Percentiles rank a stretch among this genome's conserved stretches.
phyloP scores from a whole-genome alignment of 345 rosid species.

The Eucalyptus sp. region DNA sequence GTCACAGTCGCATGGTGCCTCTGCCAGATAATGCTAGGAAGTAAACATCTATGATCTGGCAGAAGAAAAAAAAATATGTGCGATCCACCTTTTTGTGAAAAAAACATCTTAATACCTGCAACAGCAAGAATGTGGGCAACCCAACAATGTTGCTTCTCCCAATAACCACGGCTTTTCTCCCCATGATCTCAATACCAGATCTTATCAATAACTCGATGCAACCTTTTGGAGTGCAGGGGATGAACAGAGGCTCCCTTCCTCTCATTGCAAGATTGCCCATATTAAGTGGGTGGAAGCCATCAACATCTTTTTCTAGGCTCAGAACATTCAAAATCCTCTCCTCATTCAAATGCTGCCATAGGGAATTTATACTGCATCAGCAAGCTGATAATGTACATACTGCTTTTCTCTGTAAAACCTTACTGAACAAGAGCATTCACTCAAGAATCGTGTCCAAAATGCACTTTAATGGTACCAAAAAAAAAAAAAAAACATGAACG shows the following conservation, averaged over 20 bases:
- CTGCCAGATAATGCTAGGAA: slow-evolving; percentile 30
- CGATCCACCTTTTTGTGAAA: background rate
- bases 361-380: background rate
- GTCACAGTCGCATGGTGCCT: slow-evolving; percentile 90
- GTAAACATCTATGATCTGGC: background rate
- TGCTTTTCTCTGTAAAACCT: background rate
- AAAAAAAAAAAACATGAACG: background rate
- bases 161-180: slow-evolving; percentile 76
- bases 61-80: background rate
- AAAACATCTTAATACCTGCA: slow-evolving; percentile 50
- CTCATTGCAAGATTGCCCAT: slow-evolving; percentile 92
- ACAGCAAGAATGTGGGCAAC: slow-evolving; percentile 59
- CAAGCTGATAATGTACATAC: background rate
- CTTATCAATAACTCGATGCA: slow-evolving; percentile 76
- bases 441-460: background rate
- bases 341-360: slow-evolving; percentile 80
- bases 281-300: slow-evolving; percentile 78
- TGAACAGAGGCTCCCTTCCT: slow-evolving; percentile 82
- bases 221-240: slow-evolving; percentile 85
- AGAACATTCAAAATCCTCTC: slow-evolving; percentile 53
- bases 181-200: slow-evolving; percentile 56
- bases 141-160: slow-evolving; percentile 96
- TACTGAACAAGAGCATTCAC: background rate
- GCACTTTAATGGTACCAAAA: background rate
- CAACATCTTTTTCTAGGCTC: slow-evolving; percentile 79